phyloP scores from a whole-genome alignment of 495 filamentous ascomycete genomes.

The Parachaetomium inaequale region DNA sequence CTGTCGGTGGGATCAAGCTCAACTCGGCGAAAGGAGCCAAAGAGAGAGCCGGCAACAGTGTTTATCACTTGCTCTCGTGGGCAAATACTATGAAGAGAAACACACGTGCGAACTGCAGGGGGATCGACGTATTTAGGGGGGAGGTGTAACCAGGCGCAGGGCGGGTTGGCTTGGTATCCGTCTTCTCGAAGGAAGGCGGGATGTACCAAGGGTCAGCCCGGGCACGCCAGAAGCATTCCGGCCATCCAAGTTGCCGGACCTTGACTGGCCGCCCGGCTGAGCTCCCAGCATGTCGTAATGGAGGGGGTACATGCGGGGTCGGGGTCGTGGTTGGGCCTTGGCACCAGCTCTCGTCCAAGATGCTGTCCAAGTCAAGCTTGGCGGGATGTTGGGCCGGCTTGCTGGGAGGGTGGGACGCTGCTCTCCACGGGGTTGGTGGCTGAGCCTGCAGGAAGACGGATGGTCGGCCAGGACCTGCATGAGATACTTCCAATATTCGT shows the following conservation, averaged over 20 bases:
- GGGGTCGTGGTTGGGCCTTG: constrained; percentile 5
- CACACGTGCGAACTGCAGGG: constrained; percentile 9
- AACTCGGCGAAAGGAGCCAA: background rate
- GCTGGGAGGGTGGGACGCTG: background rate
- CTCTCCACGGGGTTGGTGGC: background rate
- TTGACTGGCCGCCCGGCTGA: background rate
- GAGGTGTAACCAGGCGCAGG: background rate
- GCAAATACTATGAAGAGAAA: background rate
- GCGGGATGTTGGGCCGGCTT: background rate
- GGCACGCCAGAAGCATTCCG: background rate
- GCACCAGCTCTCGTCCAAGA: background rate
- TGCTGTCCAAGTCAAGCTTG: constrained; percentile 1
- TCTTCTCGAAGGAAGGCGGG: constrained; percentile 9
- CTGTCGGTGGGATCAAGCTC: background rate
- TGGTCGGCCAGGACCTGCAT: background rate
- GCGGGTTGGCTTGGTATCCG: background rate
- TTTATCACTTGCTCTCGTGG: constrained; percentile 3
- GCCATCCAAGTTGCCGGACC: background rate
- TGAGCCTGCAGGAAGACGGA: background rate
- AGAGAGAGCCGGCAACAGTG: background rate
- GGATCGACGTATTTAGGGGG: constrained; percentile 6
- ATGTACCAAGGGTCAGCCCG: no score
- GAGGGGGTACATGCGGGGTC: background rate
- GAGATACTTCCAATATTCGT: background rate
- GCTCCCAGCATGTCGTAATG: constrained; percentile 1